Evolutionary conservation across 2,329 filamentous ascomycete species (phyloP), one percentile per base, ranked within the genome.

Genomic region (Hirsutella rhossiliensis): DNA sequence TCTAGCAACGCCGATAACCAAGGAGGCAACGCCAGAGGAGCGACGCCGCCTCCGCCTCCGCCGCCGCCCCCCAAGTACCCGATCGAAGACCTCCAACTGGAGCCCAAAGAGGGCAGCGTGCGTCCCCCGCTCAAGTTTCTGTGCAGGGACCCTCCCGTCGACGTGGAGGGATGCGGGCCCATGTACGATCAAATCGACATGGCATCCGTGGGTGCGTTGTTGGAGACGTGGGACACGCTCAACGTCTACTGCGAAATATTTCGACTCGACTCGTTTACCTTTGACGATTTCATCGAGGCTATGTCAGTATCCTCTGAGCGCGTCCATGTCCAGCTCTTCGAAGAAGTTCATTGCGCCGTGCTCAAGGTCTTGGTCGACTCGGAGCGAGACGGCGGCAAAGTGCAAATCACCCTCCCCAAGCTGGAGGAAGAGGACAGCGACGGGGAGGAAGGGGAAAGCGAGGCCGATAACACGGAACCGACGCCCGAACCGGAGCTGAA

Each of bases 211-310:
- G 88, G 89, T 0, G 75, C 80, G 3, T 68, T 97, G 15, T 66
- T 98, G 20, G 90, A 96, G 63, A 87, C 86, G 0, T 98, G 92
- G 92, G 88, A 96, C 54, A 96, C 89, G 0, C 72, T 98, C 30
- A 98, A 96, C 56, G 90, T 98, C n/a, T 96, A 96, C 59, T 94
- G 88, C 57, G 87, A 95, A 56, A 83, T 96, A 17, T 94, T 94
- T 58, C 79, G 87, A 56, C 73, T 98, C 23, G 92, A 98, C 62
- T 97, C 90, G 0, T 98, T 98, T 58, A 97, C 90, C 0, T 94
- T 97, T 56, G 92, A 98, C 60, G 92, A 98, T 61, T 97, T 89
- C 55, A 73, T 95, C 5, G 84, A 97, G 59, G 84, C 89, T 0
- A 80, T 98, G 72, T 75, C 81, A 41, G 82, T 89, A 46, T 76